Evolutionary conservation across 2,329 filamentous ascomycete species (phyloP), one percentile per base, ranked within the genome.

Genomic region (Arthrobotrys entomopaga): DNA sequence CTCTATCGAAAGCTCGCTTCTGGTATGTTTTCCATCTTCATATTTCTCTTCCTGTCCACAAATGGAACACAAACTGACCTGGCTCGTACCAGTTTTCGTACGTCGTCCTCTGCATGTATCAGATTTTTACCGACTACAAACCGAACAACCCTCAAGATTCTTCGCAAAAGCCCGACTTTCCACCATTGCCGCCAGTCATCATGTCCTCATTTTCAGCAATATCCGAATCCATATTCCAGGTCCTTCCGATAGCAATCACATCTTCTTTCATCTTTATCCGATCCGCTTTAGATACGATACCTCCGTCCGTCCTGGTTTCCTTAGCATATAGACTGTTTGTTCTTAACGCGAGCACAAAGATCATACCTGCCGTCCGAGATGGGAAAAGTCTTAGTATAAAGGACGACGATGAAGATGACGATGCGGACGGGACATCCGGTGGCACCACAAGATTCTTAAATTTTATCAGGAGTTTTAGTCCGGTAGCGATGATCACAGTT

Each of bases 41-140:
- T 6, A 34, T 34, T 10, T 5, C 10, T 52, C n/a, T 15, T 15
- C 38, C 49, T 49, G 24, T 69, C 53, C 56, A 53, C 16, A 11
- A 20, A 13, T 16, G 6, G 24, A 38, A 34, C 13, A 46, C 19
- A 78, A 15, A 24, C 66, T 71, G 40, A 64, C 38, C 10, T 82
- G 19, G 22, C 42, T 6, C 38, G n/a, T 46, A 40, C 49, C 53
- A 78, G 77, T 98, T 99, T 80, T 94, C 95, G 79, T 99, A 99
- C 82, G 88, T 97, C 75, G 95, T 97, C n/a, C 89, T 99, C 76
- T 98, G 94, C 84, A 91, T 98, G 80, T 99, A 98, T 83, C 95
- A 99, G 82, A 98, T 98, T 26, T 98, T 98, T 82, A 99, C 95
- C 79, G 95, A 99, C 82, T 98, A 98, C 82, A 88, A 94, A 78